Percentiles rank a stretch among this genome's conserved stretches.
These are phyloP conservation scores for Nannizziopsis arthrosporioides DNA, from an alignment of 2,329 filamentous ascomycete genomes.

Conservation along the genomic window DNA sequence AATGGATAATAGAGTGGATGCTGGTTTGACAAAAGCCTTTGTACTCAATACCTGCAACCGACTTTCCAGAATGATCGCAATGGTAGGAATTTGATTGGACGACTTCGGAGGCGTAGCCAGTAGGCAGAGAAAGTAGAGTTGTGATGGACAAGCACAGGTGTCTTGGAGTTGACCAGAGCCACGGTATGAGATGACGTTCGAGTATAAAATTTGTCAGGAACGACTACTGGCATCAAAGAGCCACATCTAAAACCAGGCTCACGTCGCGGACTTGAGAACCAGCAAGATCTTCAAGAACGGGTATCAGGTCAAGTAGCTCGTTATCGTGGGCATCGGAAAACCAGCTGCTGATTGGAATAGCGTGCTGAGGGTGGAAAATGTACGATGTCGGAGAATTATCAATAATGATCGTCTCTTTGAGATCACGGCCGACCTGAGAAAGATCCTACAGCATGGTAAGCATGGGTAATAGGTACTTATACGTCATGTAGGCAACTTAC, in stretches of 20 bases:
- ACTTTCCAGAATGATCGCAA: neutral
- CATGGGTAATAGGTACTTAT: neutral
- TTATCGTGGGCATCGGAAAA: conserved; percentile 99
- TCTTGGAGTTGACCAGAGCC: neutral
- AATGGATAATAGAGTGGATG: neutral
- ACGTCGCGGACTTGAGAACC: conserved; percentile 83
- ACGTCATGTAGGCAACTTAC: conserved; percentile 23
- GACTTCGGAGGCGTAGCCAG: neutral
- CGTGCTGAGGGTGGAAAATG: conserved; percentile 98
- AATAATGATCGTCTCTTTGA: conserved; percentile 97
- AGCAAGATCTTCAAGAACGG: conserved; percentile 93
- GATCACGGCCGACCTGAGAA: conserved; percentile 87
- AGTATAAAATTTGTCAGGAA: no score
- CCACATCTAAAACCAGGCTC: conserved; percentile 90
- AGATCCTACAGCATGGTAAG: conserved; percentile 49
- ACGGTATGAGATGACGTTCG: conserved; percentile 18
- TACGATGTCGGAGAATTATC: conserved; percentile 99
- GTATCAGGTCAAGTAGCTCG: conserved; percentile 91
- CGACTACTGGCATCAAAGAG: conserved; percentile 35
- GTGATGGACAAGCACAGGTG: neutral
- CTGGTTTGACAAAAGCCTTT: neutral
- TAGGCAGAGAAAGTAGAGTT: neutral
- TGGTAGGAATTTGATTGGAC: neutral
- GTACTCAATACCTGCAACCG: neutral
- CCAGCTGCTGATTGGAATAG: conserved; percentile 98